Conservation (phyloP, 106 monocot genomes). For the Vanilla planifolia region DNA sequence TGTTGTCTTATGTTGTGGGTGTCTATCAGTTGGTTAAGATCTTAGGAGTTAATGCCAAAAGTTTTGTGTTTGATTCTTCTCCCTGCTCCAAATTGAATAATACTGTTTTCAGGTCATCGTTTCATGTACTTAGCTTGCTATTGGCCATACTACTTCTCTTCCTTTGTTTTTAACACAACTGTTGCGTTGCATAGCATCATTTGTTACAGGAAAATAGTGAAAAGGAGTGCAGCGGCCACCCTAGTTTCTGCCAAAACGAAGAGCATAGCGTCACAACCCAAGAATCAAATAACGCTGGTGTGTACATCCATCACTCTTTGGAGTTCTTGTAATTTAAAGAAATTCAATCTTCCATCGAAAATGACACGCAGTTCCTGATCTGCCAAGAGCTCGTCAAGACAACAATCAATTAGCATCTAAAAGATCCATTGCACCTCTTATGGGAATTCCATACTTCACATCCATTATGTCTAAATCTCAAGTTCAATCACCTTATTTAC, state of each 20-base stretch:
- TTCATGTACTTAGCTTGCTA: no score
- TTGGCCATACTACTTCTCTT: no score
- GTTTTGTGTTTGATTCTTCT: no score
- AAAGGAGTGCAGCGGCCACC: neutral
- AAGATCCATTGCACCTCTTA: slow-evolving; percentile 21
- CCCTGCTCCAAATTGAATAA: no score
- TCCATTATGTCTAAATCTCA: slow-evolving; percentile 27
- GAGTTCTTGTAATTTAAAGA: neutral
- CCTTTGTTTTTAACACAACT: no score
- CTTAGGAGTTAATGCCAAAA: no score
- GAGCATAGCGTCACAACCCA: slow-evolving; percentile 5
- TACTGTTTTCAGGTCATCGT: no score
- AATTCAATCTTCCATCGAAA: neutral
- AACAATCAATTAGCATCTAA: neutral
- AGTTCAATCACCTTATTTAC: slow-evolving; percentile 22
- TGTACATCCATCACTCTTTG: neutral
- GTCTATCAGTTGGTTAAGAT: no score
- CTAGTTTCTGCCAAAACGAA: neutral
- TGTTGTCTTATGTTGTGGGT: no score
- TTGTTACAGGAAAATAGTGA: neutral
- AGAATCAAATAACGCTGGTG: neutral
- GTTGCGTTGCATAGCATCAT: no score
- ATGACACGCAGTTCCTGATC: neutral
- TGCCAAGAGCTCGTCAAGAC: neutral
- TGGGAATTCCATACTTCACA: slow-evolving; percentile 48